Conservation (phyloP, 2,329 filamentous ascomycete species). For the Hymenoscyphus infarciens region DNA sequence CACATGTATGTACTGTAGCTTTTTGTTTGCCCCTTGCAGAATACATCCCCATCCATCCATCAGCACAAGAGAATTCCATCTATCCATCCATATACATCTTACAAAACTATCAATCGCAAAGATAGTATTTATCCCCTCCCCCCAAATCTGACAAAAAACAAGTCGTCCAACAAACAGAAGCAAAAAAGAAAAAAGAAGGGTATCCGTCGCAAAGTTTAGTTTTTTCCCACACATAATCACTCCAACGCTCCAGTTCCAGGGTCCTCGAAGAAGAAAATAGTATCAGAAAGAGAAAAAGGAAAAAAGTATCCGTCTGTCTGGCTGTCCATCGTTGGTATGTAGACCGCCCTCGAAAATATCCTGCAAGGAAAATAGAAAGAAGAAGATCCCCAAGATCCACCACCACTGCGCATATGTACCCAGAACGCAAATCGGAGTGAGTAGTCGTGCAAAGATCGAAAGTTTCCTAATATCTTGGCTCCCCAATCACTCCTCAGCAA, state of each 20-base stretch:
- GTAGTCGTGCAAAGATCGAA: background rate
- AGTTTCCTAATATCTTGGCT: background rate
- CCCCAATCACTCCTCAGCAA: constrained; percentile 28
- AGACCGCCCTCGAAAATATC: constrained; percentile 4
- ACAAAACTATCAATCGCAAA: background rate
- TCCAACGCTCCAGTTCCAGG: background rate
- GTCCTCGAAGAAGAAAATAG: too few relatives aligned
- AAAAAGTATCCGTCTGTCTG: background rate
- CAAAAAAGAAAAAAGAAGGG: constrained; percentile 9
- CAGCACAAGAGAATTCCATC: background rate
- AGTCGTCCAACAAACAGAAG: background rate
- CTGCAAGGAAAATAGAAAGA: background rate
- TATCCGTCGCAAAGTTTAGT: constrained; percentile 6
- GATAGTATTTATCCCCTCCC: background rate
- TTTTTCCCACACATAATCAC: background rate
- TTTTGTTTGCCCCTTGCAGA: background rate
- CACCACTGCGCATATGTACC: background rate
- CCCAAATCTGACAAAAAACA: background rate
- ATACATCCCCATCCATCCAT: background rate
- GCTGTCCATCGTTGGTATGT: background rate
- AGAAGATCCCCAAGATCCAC: constrained; percentile 3
- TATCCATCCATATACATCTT: constrained; percentile 2
- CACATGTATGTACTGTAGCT: background rate
- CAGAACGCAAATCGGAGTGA: background rate
- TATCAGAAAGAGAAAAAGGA: background rate